Evolutionary conservation across 345 rosid species (phyloP).

Genomic region (Dipteronia sinensis): DNA sequence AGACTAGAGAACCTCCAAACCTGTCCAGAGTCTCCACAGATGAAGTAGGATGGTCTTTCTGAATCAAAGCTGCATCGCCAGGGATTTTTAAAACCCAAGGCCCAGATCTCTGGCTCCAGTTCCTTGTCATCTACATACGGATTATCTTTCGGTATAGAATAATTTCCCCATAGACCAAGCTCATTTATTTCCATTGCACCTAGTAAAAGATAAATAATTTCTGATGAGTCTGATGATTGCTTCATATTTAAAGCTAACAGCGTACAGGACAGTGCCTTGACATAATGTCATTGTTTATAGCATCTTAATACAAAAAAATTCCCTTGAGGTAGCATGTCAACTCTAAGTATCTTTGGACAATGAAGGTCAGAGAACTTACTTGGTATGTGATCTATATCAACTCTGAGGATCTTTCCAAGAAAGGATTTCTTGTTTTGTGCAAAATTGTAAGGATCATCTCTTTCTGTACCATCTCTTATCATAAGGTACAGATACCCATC

Average conservation of each 20-base stretch:
- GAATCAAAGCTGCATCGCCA: slow-evolving; percentile 65
- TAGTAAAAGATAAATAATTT: slow-evolving; percentile 14
- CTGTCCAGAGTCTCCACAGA: slow-evolving; percentile 62
- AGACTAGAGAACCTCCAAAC: slow-evolving; percentile 20
- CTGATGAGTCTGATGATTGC: too few species aligned
- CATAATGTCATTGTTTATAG: background rate
- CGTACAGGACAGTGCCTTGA: too few species aligned
- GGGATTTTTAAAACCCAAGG: slow-evolving; percentile 56
- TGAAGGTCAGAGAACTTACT: slow-evolving; percentile 25
- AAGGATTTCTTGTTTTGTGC: slow-evolving; percentile 57
- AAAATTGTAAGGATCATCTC: slow-evolving; percentile 46
- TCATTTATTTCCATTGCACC: slow-evolving; percentile 30
- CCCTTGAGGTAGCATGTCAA: background rate
- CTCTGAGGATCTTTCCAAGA: slow-evolving; percentile 60
- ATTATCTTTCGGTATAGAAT: slow-evolving; percentile 53
- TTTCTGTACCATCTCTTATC: slow-evolving; percentile 50
- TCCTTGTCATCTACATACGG: slow-evolving; percentile 43
- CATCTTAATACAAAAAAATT: background rate
- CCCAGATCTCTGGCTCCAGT: slow-evolving; percentile 57
- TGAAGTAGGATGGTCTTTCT: slow-evolving; percentile 50
- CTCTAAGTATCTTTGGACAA: background rate
- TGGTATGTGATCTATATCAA: slow-evolving; percentile 46
- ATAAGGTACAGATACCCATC: slow-evolving; percentile 58
- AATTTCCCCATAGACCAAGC: slow-evolving; percentile 57
- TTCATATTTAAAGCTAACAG: too few species aligned